Evolutionary conservation across 2,329 filamentous ascomycete species (phyloP), one percentile per base, ranked within the genome.

Genomic region (Xylariaceae sp.): DNA sequence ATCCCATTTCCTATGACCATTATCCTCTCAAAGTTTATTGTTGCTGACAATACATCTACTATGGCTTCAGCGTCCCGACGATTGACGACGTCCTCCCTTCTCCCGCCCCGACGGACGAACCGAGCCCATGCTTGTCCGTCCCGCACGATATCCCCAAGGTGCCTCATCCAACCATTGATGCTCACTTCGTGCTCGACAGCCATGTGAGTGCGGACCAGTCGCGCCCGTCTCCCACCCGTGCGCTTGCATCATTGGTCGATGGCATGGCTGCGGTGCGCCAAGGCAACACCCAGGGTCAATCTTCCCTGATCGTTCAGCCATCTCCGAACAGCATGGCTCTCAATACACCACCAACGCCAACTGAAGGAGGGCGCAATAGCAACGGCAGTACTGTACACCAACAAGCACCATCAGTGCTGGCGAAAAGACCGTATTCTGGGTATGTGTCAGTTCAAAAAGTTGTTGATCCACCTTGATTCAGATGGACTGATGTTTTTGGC

Each of bases 91-190:
- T 77, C 17, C 71, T 85, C 40, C 79, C 80, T 6, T 84, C 83
- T 12, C 81, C 83, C 23, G 75, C 80, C 11, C 75, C 78, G 10
- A 85, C 80, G 59, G 77, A 85, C 52, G 79, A 83, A 49, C 68
- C 71, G 14, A 80, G 76, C 56, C 76, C 76, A 20, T 61, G 62
- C 50, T 48, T 65, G 45, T 58, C 65, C 48, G 63, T 55, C 45
- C 40, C 60, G 53, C 49, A 56, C 58, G 60, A 68, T 47, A 67
- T 66, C 56, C 59, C 70, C 50, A 55, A 58, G 53, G 44, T 48
- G 41, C 22, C 34, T 19, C 36, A 55, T 52, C 52, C 56, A 2
- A 52, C 58, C 3, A 61, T 56, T 16, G 44, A 56, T 35, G 55
- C 60, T 23, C 60, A 56, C 10, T 65, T 66, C 36, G 58, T 54